phyloP scores from a whole-genome alignment of 2,329 filamentous ascomycete genomes.

The Leptographium radiaticola region DNA sequence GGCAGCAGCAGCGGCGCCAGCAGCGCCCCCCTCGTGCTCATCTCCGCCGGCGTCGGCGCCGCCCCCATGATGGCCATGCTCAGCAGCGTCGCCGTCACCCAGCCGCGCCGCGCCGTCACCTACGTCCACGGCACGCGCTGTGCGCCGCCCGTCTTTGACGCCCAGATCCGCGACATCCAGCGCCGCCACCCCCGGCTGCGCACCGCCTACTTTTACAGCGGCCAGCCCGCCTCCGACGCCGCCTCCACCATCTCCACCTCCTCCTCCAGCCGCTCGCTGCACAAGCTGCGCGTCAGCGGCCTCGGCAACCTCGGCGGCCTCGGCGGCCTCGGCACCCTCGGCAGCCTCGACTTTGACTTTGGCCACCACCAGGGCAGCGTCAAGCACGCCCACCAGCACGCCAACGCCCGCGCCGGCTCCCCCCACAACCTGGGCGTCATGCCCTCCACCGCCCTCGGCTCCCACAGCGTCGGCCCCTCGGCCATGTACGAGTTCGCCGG shows the following conservation, averaged over 20 bases:
- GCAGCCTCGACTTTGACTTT: not conserved
- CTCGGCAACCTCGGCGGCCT: not conserved
- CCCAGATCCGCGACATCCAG: slow-evolving; percentile 33
- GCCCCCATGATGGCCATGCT: slow-evolving; percentile 47
- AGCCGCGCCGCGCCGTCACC: slow-evolving; percentile 35
- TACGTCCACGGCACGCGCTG: slow-evolving; percentile 47
- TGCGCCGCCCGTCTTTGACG: slow-evolving; percentile 37
- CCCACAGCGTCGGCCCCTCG: slow-evolving; percentile 6
- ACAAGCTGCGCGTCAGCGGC: not conserved
- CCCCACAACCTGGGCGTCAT: not conserved
- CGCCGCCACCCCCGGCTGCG: slow-evolving; percentile 21
- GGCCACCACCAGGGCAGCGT: not conserved
- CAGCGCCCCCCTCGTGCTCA: slow-evolving; percentile 39
- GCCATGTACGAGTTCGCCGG: slow-evolving; percentile 31
- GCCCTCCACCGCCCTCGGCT: not conserved
- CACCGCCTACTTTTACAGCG: slow-evolving; percentile 35
- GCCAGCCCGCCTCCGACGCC: not conserved
- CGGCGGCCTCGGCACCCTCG: not conserved
- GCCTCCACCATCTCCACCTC: not conserved
- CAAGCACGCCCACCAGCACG: not conserved
- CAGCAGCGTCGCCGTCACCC: slow-evolving; percentile 34
- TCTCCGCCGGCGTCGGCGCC: slow-evolving; percentile 48
- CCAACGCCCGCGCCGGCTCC: not conserved
- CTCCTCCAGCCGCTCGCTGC: not conserved
- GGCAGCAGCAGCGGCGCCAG: slow-evolving; percentile 21